These are phyloP conservation scores for Infundibulicybe gibba DNA, from an alignment of 768 basidiomycete species.

Conservation along the genomic window DNA sequence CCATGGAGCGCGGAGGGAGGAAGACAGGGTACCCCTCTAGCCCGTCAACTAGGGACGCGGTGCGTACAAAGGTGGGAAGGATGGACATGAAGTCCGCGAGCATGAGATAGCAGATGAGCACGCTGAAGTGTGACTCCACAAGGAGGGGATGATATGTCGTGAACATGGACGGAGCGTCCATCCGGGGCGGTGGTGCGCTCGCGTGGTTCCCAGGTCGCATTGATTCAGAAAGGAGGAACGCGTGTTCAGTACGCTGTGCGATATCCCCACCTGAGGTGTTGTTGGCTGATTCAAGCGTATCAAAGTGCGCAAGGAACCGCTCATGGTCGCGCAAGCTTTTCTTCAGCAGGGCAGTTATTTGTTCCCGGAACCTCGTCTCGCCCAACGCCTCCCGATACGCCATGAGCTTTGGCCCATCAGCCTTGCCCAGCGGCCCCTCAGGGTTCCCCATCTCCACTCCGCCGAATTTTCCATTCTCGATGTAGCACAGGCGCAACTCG, in stretches of 20 bases:
- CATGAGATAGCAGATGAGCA: conserved; percentile 73
- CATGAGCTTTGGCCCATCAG: conserved; percentile 51
- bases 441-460: conserved; percentile 83
- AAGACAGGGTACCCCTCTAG: conserved; percentile 90
- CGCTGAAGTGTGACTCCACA: conserved; percentile 81
- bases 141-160: conserved; percentile 90
- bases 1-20: conserved; percentile 82
- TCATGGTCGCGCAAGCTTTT: conserved; percentile 85
- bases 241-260: conserved; percentile 56
- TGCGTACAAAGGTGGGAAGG: conserved; percentile 60
- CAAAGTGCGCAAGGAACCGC: conserved; percentile 80
- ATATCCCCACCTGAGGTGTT: conserved; percentile 36
- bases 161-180: conserved; percentile 58
- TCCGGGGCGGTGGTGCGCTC: conserved; percentile 23
- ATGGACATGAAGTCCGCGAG: conserved; percentile 69
- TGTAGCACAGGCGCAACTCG: conserved; percentile 73
- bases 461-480: conserved; percentile 76
- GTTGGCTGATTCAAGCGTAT: conserved; percentile 53
- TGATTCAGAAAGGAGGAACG: conserved; percentile 66
- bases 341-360: conserved; percentile 54
- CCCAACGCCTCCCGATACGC: conserved; percentile 64
- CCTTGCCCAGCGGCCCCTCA: conserved; percentile 69
- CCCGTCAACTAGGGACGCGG: conserved; percentile 70
- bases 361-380: conserved; percentile 53
- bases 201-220: conserved; percentile 58